Percentiles rank a stretch among this genome's conserved stretches.
Evolutionary conservation across 2,329 filamentous ascomycete genomes (phyloP).

Genomic region (Chrysosporium queenslandicum): DNA sequence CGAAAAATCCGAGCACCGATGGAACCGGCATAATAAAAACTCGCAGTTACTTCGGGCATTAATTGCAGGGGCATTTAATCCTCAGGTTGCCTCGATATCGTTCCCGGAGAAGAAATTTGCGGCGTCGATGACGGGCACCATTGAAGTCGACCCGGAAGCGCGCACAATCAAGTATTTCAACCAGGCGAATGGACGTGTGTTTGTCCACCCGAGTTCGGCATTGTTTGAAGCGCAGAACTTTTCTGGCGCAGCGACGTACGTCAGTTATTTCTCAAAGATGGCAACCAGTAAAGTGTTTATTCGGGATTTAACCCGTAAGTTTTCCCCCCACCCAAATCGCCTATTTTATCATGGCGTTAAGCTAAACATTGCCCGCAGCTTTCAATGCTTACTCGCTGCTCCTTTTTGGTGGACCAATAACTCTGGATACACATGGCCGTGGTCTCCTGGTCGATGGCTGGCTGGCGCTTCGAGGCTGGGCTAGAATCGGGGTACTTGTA

Average conservation of each 20-base stretch:
- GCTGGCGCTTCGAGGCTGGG: slow-evolving; percentile 81
- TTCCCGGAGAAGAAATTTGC: slow-evolving; percentile 95
- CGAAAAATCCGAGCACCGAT: slow-evolving; percentile 36
- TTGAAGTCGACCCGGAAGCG: slow-evolving; percentile 88
- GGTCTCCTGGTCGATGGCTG: slow-evolving; percentile 88
- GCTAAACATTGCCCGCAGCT: slow-evolving; percentile 30
- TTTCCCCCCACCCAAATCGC: background rate
- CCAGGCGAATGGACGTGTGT: slow-evolving; percentile 74
- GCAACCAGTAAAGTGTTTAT: slow-evolving; percentile 87
- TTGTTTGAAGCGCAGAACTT: slow-evolving; percentile 77
- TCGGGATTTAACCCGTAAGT: slow-evolving; percentile 75
- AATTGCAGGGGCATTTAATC: slow-evolving; percentile 63
- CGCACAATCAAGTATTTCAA: slow-evolving; percentile 87
- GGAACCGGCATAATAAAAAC: slow-evolving; percentile 30
- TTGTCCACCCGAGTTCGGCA: slow-evolving; percentile 81
- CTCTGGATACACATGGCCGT: slow-evolving; percentile 75
- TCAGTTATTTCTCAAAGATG: slow-evolving; percentile 88
- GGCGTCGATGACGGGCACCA: slow-evolving; percentile 72
- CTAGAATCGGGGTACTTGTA: slow-evolving; percentile 82
- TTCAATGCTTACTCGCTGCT: slow-evolving; percentile 85
- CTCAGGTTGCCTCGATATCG: slow-evolving; percentile 83
- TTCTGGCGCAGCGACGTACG: slow-evolving; percentile 61
- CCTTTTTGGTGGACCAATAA: slow-evolving; percentile 75
- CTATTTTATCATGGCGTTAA: slow-evolving; percentile 10
- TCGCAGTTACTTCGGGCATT: slow-evolving; percentile 54